Evolutionary conservation across 805 yeast species (phyloP), one percentile per base, ranked within the genome.

Genomic region (Debaryomyces maramus): DNA sequence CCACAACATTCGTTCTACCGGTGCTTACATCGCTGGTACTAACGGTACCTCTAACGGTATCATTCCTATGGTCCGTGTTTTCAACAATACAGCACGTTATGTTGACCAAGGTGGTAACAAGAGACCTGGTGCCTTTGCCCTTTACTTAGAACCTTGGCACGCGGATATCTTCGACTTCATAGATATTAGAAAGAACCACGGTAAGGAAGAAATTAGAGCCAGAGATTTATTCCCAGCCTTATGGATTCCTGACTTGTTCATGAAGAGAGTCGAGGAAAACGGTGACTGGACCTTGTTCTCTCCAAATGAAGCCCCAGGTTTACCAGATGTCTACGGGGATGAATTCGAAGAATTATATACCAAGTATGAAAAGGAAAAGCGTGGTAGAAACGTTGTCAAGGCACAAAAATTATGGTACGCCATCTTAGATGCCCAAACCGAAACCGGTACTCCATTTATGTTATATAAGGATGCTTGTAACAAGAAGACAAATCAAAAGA

Each of bases 71-170:
- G 72, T 78, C 30, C 70, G 82, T 55, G 83, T 78, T 18, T 78
- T 78, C 65, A 78, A 78, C 61, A 77, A 76, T 56, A 77, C 83
- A 28, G 83, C 83, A 26, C 69, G 82, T 56, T 78, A 78, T 52
- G 83, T 78, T 32, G 83, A 78, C 53, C 83, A 78, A 60, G 83
- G 83, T 56, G 83, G 83, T 50, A 78, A 78, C 61, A 78, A 78
- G 62, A 65, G 83, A 59, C 83, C 83, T 11, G 83, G 83, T 54
- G 83, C 83, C 10, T 76, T 78, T 58, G 83, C 83, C 15, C 59
- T 78, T 38, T 78, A 78, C 58, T 56, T 77, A 37, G 83, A 78
- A 60, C 83, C 83, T 54, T 78, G 83, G 83, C 83, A 78, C 55
- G 62, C 80, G 6, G 83, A 78, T 56, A 70, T 78, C 46, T 73